Evolutionary conservation across 129 eudicot genomes (phyloP), one percentile per base, ranked within the genome.

Genomic region (Flaveria trinervia): DNA sequence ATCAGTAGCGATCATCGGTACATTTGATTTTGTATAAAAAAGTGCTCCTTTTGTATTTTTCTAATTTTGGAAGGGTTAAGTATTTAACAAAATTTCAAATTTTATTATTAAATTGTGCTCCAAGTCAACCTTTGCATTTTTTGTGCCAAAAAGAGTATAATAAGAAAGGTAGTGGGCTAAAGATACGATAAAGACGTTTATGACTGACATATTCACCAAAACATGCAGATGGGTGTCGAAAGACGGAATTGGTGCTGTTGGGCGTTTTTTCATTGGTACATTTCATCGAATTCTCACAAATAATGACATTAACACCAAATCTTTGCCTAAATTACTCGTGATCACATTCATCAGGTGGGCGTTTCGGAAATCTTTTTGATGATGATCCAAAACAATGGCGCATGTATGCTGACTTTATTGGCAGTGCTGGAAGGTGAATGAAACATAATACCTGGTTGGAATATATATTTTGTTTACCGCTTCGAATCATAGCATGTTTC

Each of bases 381-480:
- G 94, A 86, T 83, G 99, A 95, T 80, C 99, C 99, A 55, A 95
- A 88, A 82, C 97, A 89, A 74, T 95, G 99, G 99, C 97, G 99
- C 56, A 85, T 95, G 92, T 95, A 91, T 85, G 99, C 99, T 14
- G 99, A 92, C 83, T 95, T 95, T 78, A 88, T 95, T 73, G 99
- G 99, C 73, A 95, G 99, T 83, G 91, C 96, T 55, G 99, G 99
- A 78, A 91, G 99, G 99, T 92, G 73, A 64, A 28, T 70, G 14
- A 13, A 51, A 25, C 48, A 33, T 68, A 13, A 43, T 56, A 33
- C 61, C 22, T 41, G 54, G 44, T 9, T 59, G 52, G 56, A 41
- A 59, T 71, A 14, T 15, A 25, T 22, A 20, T 46, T 17, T 16
- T 69, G 60, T 55, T 73, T 16, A 55, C 68, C 15, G 8, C 36